Conservation (phyloP, 1,139 yeast genomes). For the Geotrichum candidum region DNA sequence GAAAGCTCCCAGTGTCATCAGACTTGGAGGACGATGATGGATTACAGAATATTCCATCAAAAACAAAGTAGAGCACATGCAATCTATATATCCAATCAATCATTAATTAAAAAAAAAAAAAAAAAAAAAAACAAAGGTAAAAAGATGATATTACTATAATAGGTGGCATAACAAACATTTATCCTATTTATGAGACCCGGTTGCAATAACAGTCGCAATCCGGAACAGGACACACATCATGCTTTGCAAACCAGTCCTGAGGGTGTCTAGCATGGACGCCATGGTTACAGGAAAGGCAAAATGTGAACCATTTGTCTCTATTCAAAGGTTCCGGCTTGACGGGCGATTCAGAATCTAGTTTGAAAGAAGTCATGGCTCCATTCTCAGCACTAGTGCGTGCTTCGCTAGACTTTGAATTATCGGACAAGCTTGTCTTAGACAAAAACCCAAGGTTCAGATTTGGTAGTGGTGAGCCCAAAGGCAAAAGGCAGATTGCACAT, state of each 20-base stretch:
- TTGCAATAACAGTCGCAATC: slow-evolving; percentile 76
- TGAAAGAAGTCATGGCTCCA: not conserved
- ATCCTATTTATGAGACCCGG: not conserved
- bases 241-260: slow-evolving; percentile 88
- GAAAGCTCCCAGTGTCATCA: not conserved
- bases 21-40: not conserved
- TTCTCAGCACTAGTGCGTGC: not conserved
- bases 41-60: not conserved
- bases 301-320: slow-evolving; percentile 62
- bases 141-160: not conserved
- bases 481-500: slow-evolving; percentile 80
- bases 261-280: slow-evolving; percentile 96
- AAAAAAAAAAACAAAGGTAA: no score
- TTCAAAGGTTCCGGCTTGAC: not conserved
- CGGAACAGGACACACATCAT: slow-evolving; percentile 87
- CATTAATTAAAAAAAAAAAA: not conserved
- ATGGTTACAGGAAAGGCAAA: slow-evolving; percentile 85
- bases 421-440: not conserved
- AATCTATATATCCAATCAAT: not conserved
- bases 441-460: not conserved
- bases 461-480: slow-evolving; percentile 37
- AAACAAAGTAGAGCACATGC: not conserved
- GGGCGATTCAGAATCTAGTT: not conserved
- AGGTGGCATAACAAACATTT: no score
- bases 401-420: not conserved